Evolutionary conservation across 495 filamentous ascomycete species (phyloP), one percentile per base, ranked within the genome.

Genomic region (Penicillium taxi): DNA sequence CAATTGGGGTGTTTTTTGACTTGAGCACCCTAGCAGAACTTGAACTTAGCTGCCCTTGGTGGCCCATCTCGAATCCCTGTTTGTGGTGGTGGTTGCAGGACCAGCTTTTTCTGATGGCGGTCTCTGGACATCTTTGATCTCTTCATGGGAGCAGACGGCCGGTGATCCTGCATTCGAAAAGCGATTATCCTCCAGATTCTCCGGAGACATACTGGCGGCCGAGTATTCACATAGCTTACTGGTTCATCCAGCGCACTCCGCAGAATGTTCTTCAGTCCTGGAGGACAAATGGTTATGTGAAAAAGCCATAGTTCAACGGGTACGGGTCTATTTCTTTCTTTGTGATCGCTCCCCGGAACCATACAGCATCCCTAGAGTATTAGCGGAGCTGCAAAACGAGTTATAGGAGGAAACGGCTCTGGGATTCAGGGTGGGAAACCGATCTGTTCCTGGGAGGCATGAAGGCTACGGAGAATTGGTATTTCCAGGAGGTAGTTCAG

Each of bases 131-230:
- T 38, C 11, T 77, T 57, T 39, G 73, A 77, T 48, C 36, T 75
- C 5, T 35, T 74, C 0, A 61, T 75, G 15, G 72, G 56, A 3
- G 66, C 67, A 3, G 72, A 75, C 43, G 73, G 73, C 2, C 45
- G 63, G n/a, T 53, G 59, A 5, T 75, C 73, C 1, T 42, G 45
- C 1, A 63, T 63, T 12, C 59, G 72, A 24, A 42, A 44, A 8
- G 45, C 33, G 5, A 55, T 66, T 15, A 45, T 67, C 40, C 56
- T 5, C 48, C 57, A 20, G 39, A 35, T 17, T 23, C 39, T 8
- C 51, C 28, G 19, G 42, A 41, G 33, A 49, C 35, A 11, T 55
- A 56, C 32, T 33, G 29, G 2, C 39, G 19, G 13, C 20, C 61
- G 1, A 53, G 59, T 2, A 33, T 56, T 3, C 57, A 66, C 41